A percentile compares a stretch with the other conserved stretches of the same genome.
Conservation (phyloP, 108 stramenopile genomes). For the Pseudonitzschia pungens region DNA sequence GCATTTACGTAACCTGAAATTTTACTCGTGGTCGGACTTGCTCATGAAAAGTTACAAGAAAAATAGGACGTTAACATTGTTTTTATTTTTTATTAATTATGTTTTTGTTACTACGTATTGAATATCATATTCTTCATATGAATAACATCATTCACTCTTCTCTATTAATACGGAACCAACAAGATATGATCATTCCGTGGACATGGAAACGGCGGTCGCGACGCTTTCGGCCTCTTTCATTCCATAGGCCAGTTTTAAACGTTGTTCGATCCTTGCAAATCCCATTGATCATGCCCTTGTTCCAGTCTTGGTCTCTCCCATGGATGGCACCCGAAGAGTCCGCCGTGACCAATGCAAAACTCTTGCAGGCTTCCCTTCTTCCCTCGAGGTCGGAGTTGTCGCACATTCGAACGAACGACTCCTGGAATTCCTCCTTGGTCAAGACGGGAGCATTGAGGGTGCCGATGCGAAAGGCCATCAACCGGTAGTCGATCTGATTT, state of each 20-base stretch:
- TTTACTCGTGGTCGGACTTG: too few species aligned
- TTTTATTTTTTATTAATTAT: too few species aligned
- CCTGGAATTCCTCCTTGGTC: neutral
- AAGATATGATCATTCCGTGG: too few species aligned
- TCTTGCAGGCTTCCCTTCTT: neutral
- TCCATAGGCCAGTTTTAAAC: neutral
- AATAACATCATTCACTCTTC: too few species aligned
- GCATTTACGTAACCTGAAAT: too few species aligned
- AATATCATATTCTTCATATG: too few species aligned
- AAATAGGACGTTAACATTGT: too few species aligned
- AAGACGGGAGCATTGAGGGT: conserved; percentile 1
- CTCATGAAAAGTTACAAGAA: too few species aligned
- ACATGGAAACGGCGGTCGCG: conserved; percentile 10
- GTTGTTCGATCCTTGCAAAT: conserved; percentile 4
- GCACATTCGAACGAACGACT: neutral
- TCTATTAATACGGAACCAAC: too few species aligned
- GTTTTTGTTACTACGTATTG: too few species aligned
- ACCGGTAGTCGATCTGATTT: conserved; percentile 19
- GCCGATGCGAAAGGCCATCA: conserved; percentile 35
- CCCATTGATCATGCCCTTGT: neutral
- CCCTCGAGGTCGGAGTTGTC: neutral
- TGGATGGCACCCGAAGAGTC: neutral
- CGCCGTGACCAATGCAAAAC: neutral
- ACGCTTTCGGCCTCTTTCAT: neutral
- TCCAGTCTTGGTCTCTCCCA: neutral